Percentiles rank a stretch among this genome's conserved stretches.
Conservation (phyloP, 148 eudicot species). For the Chenopodium formosanum region DNA sequence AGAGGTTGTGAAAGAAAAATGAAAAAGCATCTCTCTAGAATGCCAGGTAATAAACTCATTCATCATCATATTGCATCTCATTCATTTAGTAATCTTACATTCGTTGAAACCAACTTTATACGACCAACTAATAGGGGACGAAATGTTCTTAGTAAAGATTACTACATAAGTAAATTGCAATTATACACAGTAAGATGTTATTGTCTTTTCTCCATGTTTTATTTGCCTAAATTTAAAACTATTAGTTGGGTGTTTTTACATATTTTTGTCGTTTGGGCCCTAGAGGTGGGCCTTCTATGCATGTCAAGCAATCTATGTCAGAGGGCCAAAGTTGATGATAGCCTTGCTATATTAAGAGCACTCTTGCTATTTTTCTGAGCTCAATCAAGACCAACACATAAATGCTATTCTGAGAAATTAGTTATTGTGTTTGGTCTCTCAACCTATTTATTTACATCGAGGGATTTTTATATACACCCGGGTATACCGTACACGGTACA, state of each 20-base stretch:
- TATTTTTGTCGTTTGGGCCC: neutral
- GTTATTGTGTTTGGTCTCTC: slow-evolving; percentile 1
- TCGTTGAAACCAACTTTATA: neutral
- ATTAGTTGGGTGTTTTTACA: too few relatives aligned
- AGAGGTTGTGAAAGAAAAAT: slow-evolving; percentile 80
- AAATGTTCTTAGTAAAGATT: too few relatives aligned
- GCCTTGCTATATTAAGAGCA: neutral
- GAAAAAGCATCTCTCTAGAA: slow-evolving; percentile 73
- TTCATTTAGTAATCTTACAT: too few relatives aligned
- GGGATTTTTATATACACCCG: too few relatives aligned
- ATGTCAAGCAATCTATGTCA: slow-evolving; percentile 3
- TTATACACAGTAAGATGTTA: too few relatives aligned
- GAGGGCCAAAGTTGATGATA: neutral
- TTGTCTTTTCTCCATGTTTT: too few relatives aligned
- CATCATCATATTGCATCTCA: neutral
- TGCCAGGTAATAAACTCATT: slow-evolving; percentile 56
- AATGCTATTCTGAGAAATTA: neutral
- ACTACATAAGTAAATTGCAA: too few relatives aligned
- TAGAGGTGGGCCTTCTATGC: neutral
- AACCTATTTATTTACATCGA: neutral
- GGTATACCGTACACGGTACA: too few relatives aligned
- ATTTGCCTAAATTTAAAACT: too few relatives aligned
- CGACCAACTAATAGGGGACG: too few relatives aligned
- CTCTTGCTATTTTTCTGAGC: neutral
- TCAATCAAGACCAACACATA: neutral